Evolutionary conservation across 2,329 filamentous ascomycete species (phyloP).

Genomic region (Alternaria brassicae): DNA sequence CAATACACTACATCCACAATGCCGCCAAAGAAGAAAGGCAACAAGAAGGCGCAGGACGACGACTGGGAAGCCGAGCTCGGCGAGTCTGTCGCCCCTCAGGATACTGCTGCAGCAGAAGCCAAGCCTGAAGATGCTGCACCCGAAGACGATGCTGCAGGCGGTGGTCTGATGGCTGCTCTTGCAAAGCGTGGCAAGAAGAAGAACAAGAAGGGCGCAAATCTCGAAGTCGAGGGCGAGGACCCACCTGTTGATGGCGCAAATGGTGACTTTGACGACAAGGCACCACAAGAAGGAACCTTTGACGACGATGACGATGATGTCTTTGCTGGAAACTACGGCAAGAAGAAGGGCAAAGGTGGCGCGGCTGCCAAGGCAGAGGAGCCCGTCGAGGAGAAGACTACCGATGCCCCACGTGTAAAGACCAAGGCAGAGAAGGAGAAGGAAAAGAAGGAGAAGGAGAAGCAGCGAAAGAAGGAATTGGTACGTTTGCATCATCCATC

Average conservation of each 20-base stretch:
- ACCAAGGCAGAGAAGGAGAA: constrained; percentile 99
- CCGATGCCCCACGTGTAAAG: constrained; percentile 66
- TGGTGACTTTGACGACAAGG: constrained; percentile 66
- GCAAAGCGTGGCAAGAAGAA: constrained; percentile 73
- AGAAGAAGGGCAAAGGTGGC: constrained; percentile 71
- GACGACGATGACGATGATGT: constrained; percentile 78
- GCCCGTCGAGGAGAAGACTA: constrained; percentile 49
- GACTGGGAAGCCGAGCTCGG: constrained; percentile 96
- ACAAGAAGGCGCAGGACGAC: constrained; percentile 85
- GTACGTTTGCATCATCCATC: constrained; percentile 57
- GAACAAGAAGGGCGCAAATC: constrained; percentile 77
- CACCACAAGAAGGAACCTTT: constrained; percentile 76
- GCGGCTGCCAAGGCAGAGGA: constrained; percentile 50
- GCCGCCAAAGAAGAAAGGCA: constrained; percentile 95
- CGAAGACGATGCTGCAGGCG: constrained; percentile 58
- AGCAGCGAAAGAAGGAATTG: constrained; percentile 98
- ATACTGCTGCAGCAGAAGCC: constrained; percentile 52
- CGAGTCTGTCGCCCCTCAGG: constrained; percentile 72
- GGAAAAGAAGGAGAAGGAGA: constrained; percentile 96
- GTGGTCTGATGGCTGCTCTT: constrained; percentile 58
- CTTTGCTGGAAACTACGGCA: constrained; percentile 72
- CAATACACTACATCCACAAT: constrained; percentile 60
- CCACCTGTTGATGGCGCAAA: constrained; percentile 54
- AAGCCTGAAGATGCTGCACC: constrained; percentile 45
- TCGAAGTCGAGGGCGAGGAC: constrained; percentile 73